phyloP scores from a whole-genome alignment of 495 filamentous ascomycete genomes.

The Aspergillus asperescens region DNA sequence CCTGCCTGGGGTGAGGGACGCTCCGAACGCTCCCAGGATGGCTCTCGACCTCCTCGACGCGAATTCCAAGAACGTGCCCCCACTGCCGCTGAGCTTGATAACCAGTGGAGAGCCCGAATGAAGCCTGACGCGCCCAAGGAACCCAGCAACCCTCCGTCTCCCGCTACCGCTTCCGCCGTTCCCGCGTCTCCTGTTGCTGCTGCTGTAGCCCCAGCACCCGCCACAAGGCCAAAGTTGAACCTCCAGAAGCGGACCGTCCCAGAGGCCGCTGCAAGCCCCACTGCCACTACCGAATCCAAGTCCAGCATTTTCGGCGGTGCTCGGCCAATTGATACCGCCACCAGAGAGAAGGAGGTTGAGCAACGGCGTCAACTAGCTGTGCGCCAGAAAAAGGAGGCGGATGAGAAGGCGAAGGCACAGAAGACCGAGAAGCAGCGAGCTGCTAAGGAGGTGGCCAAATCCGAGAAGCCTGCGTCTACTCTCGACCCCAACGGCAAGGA shows the following conservation, averaged over 20 bases:
- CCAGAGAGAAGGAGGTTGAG: slow-evolving; percentile 81
- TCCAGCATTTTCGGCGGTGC: slow-evolving; percentile 90
- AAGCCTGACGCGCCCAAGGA: slow-evolving; percentile 64
- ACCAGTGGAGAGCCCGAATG: slow-evolving; percentile 82
- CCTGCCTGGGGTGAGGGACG: slow-evolving; percentile 86
- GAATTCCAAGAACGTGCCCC: slow-evolving; percentile 75
- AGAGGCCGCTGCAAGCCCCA: slow-evolving; percentile 52
- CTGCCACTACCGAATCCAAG: slow-evolving; percentile 59
- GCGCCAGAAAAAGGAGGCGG: slow-evolving; percentile 79
- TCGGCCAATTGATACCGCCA: slow-evolving; percentile 80
- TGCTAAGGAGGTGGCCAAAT: slow-evolving; percentile 50
- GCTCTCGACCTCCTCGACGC: slow-evolving; percentile 74
- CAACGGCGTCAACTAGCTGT: slow-evolving; percentile 71
- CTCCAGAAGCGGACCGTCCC: slow-evolving; percentile 83
- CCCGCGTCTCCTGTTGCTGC: slow-evolving; percentile 27
- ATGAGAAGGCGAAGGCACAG: slow-evolving; percentile 79
- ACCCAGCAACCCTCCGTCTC: slow-evolving; percentile 54
- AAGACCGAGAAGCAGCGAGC: slow-evolving; percentile 51
- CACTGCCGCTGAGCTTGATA: slow-evolving; percentile 81
- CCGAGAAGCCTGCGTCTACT: slow-evolving; percentile 46
- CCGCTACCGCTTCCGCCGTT: slow-evolving; percentile 19
- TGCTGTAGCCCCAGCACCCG: slow-evolving; percentile 49
- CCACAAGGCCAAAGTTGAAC: slow-evolving; percentile 69
- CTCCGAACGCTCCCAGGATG: slow-evolving; percentile 63
- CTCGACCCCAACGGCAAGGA: slow-evolving; percentile 46